Conservation (phyloP, 805 yeast species). For the Teunomyces lycoperdinae region DNA sequence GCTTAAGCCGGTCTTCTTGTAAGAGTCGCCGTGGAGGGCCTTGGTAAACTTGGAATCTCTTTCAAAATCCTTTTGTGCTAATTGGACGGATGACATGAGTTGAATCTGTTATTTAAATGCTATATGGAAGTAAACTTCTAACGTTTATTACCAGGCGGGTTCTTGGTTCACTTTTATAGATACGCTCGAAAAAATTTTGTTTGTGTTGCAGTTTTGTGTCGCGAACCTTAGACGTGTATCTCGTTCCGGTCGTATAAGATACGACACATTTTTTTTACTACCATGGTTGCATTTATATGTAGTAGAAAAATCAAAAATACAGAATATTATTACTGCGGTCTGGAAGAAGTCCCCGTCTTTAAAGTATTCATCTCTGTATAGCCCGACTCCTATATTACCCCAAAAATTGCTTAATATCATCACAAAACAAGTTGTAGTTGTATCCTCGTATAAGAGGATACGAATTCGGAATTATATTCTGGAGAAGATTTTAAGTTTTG, state of each 20-base stretch:
- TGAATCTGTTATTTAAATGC: constrained; percentile 6
- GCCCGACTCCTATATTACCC: no score
- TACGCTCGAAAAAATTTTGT: constrained; percentile 1
- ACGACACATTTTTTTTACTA: neutral
- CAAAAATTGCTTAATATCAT: no score
- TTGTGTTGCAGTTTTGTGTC: constrained; percentile 1
- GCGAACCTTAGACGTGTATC: neutral
- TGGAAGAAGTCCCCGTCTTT: neutral
- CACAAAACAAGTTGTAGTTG: no score
- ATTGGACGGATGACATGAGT: constrained; percentile 1
- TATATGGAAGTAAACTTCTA: neutral
- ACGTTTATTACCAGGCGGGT: neutral
- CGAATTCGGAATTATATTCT: no score
- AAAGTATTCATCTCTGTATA: no score
- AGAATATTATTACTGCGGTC: neutral
- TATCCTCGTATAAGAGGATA: no score
- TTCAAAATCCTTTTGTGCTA: constrained; percentile 49
- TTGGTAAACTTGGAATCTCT: constrained; percentile 73
- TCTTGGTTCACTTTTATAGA: constrained; percentile 3
- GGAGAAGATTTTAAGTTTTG: no score
- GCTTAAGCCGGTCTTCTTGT: constrained; percentile 63
- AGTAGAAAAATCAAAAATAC: neutral
- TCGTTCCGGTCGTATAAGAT: constrained; percentile 3
- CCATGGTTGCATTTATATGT: neutral
- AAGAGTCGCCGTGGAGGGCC: constrained; percentile 81